Evolutionary conservation across 805 yeast species (phyloP).

Genomic region (Torulaspora indica): DNA sequence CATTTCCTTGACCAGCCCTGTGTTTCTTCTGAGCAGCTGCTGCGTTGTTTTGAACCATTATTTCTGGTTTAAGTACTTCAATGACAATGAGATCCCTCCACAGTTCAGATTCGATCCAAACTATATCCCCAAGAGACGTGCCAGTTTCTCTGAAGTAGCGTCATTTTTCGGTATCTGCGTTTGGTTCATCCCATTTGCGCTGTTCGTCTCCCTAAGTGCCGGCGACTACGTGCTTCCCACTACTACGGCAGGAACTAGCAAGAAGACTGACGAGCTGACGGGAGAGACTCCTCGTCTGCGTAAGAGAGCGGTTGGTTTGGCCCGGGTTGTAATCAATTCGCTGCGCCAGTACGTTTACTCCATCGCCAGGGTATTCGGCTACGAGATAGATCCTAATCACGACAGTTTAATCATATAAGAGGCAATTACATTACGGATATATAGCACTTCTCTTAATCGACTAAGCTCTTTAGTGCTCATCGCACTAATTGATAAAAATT

Average conservation of each 20-base stretch:
- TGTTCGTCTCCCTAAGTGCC: slow-evolving; percentile 88
- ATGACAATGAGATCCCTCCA: slow-evolving; percentile 63
- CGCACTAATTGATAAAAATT: neutral
- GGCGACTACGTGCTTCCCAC: slow-evolving; percentile 82
- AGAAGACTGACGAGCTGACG: slow-evolving; percentile 30
- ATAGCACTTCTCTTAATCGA: neutral
- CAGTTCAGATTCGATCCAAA: slow-evolving; percentile 53
- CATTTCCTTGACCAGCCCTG: slow-evolving; percentile 66
- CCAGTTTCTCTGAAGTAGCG: slow-evolving; percentile 85
- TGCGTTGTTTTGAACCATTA: slow-evolving; percentile 78
- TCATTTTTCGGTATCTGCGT: slow-evolving; percentile 90
- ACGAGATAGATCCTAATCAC: slow-evolving; percentile 54
- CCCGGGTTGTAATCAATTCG: slow-evolving; percentile 57
- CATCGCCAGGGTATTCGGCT: slow-evolving; percentile 54
- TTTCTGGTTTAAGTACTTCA: slow-evolving; percentile 83
- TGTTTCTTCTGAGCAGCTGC: slow-evolving; percentile 64
- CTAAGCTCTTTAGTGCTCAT: neutral
- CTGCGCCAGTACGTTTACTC: slow-evolving; percentile 44
- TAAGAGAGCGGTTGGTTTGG: slow-evolving; percentile 56
- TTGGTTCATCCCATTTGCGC: slow-evolving; percentile 91
- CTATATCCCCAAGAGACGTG: slow-evolving; percentile 62
- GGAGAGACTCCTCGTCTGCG: slow-evolving; percentile 36
- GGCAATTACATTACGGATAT: neutral
- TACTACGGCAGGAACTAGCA: slow-evolving; percentile 29
- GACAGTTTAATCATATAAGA: slow-evolving; percentile 37